phyloP scores from a whole-genome alignment of 805 yeast genomes.

The Maudiozyma pseudohumilis region DNA sequence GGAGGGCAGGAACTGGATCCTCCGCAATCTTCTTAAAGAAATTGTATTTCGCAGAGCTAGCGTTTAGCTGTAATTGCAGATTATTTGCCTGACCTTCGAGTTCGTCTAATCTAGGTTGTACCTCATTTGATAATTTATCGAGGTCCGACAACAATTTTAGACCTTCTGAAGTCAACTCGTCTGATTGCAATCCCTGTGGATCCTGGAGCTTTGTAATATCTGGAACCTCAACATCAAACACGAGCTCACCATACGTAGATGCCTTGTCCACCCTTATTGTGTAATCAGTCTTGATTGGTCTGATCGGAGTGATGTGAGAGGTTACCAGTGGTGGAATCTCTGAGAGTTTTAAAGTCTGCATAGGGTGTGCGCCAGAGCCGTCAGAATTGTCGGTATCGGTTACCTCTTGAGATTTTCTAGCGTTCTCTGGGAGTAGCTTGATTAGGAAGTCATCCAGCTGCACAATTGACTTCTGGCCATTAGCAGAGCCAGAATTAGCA shows the following conservation, averaged over 20 bases:
- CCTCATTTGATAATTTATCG: conserved; percentile 22
- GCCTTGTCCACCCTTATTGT: conserved; percentile 67
- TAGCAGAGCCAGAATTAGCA: conserved; percentile 10
- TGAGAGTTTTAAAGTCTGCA: conserved; percentile 35
- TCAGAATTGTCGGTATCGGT: conserved; percentile 2
- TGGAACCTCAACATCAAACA: conserved; percentile 64
- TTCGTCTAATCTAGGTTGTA: conserved; percentile 34
- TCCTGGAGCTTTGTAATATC: conserved; percentile 10
- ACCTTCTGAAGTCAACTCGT: conserved; percentile 25
- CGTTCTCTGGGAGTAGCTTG: conserved; percentile 29
- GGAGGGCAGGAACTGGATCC: conserved; percentile 68
- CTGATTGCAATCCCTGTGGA: conserved; percentile 3
- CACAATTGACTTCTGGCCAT: conserved; percentile 45
- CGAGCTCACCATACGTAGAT: conserved; percentile 69
- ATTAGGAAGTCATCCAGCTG: conserved; percentile 40
- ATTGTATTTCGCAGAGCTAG: conserved; percentile 54
- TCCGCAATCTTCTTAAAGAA: conserved; percentile 67
- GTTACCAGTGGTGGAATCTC: conserved; percentile 36
- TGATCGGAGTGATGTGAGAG: conserved; percentile 59
- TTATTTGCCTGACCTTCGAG: conserved; percentile 36
- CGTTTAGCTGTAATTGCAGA: conserved; percentile 42
- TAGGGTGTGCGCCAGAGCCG: background rate
- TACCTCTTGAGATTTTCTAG: background rate
- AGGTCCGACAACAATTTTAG: conserved; percentile 20
- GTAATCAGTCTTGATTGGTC: conserved; percentile 71